phyloP scores from a whole-genome alignment of 331 rosid genomes.

The Pyracantha coccinea region DNA sequence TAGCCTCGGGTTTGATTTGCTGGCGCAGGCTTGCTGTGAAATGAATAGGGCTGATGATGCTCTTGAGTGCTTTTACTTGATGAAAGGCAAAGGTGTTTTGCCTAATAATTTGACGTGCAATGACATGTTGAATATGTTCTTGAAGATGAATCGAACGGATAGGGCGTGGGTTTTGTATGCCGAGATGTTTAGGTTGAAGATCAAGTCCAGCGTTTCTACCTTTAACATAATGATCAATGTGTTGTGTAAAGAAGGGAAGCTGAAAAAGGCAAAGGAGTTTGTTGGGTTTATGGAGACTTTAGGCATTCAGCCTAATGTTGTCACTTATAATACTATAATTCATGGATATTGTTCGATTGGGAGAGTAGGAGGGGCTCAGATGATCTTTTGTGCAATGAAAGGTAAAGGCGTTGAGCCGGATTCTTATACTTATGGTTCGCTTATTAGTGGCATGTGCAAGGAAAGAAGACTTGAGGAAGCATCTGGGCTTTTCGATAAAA shows the following conservation, averaged over 20 bases:
- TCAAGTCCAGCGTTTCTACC: constrained; percentile 51
- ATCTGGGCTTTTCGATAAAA: constrained; percentile 34
- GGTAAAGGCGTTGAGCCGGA: constrained; percentile 54
- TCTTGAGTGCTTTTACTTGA: constrained; percentile 50
- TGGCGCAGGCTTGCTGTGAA: constrained; percentile 53
- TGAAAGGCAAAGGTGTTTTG: constrained; percentile 37
- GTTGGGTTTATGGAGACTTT: constrained; percentile 56
- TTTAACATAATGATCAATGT: constrained; percentile 81
- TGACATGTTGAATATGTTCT: constrained; percentile 43
- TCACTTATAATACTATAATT: constrained; percentile 68
- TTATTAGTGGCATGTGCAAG: constrained; percentile 59
- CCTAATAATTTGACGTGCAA: constrained; percentile 65
- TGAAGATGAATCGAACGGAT: constrained; percentile 42
- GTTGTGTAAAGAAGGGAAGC: constrained; percentile 75
- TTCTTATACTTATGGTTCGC: constrained; percentile 55
- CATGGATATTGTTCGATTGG: constrained; percentile 55
- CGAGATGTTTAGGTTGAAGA: constrained; percentile 72
- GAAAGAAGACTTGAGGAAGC: constrained; percentile 61
- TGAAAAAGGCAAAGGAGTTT: constrained; percentile 68
- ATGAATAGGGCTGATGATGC: constrained; percentile 44
- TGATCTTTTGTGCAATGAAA: constrained; percentile 42
- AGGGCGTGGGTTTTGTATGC: constrained; percentile 71
- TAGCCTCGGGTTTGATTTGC: constrained; percentile 32
- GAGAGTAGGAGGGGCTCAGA: constrained; percentile 36
- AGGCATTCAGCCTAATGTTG: constrained; percentile 50